A percentile compares a stretch with the other conserved stretches of the same genome.
Conservation (phyloP, 148 eudicot genomes). For the Rhododendron simsii region DNA sequence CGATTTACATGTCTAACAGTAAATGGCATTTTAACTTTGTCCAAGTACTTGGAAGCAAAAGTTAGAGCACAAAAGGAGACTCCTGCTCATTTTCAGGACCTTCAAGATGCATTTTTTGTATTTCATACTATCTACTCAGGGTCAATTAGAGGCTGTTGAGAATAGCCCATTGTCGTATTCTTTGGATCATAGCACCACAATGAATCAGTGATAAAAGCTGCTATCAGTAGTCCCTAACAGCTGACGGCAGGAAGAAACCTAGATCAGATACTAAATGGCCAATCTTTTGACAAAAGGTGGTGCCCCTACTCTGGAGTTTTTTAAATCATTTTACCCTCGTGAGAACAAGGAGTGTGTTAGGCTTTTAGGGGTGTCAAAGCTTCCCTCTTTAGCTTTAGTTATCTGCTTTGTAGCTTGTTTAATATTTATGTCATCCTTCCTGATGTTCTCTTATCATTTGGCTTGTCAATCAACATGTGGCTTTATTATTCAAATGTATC, state of each 20-base stretch:
- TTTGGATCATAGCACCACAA: not conserved
- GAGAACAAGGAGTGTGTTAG: not conserved
- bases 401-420: not conserved
- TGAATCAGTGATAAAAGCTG: not conserved
- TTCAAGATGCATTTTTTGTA: not conserved
- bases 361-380: conserved; percentile 1
- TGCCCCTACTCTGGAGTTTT: not conserved
- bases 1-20: not conserved
- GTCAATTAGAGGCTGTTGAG: not conserved
- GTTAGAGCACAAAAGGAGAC: not conserved
- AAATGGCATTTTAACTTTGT: not conserved
- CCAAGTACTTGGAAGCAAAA: not conserved
- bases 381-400: not conserved
- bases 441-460: not conserved
- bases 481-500: not conserved
- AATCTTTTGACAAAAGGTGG: not conserved
- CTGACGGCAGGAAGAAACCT: not conserved
- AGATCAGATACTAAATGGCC: not conserved
- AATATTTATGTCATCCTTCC: not conserved
- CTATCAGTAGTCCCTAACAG: not conserved
- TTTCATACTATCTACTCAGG: not conserved
- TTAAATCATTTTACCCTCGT: not conserved
- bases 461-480: not conserved
- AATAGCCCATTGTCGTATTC: not conserved
- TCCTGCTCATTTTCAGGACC: not conserved